These are phyloP conservation scores for Ophiostoma angusticollis DNA, from an alignment of 2,329 filamentous ascomycete species.

Conservation along the genomic window DNA sequence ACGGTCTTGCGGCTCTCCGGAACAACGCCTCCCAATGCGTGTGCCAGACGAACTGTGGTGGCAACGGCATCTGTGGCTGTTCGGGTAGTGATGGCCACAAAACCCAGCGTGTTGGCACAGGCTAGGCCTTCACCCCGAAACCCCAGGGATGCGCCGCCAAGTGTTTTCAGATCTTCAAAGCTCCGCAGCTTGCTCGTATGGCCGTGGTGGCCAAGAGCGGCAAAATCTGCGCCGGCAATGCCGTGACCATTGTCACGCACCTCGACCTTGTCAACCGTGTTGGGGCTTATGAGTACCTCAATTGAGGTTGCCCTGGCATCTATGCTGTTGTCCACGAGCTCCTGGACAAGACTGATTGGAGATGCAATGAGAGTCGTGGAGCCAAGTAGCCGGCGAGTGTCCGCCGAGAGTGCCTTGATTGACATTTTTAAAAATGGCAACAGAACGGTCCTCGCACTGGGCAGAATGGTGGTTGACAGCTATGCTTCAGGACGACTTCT, in stretches of 20 bases:
- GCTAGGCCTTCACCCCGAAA: conserved; percentile 67
- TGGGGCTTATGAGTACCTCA: conserved; percentile 48
- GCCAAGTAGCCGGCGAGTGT: conserved; percentile 43
- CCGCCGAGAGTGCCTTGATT: conserved; percentile 36
- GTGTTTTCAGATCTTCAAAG: conserved; percentile 46
- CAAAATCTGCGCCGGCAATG: conserved; percentile 49
- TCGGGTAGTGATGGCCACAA: conserved; percentile 50
- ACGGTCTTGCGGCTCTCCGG: conserved; percentile 20
- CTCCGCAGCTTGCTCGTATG: conserved; percentile 60
- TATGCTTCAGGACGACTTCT: too few relatives aligned
- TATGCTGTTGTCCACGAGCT: conserved; percentile 65
- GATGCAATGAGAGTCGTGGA: conserved; percentile 48
- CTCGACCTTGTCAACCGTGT: conserved; percentile 56
- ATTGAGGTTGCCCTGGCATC: conserved; percentile 57
- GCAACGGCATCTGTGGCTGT: conserved; percentile 49
- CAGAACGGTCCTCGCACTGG: too few relatives aligned
- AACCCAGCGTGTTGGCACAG: conserved; percentile 46
- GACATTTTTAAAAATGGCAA: conserved; percentile 25
- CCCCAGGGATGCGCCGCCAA: conserved; percentile 51
- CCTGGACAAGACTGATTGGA: conserved; percentile 54
- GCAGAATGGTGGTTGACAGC: too few relatives aligned
- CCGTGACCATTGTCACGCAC: conserved; percentile 64
- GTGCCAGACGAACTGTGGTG: conserved; percentile 30
- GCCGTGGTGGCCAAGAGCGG: conserved; percentile 48
- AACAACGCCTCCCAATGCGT: conserved; percentile 27